phyloP scores from a whole-genome alignment of 176 grass and related monocot genomes.

The Triticum monococcum region DNA sequence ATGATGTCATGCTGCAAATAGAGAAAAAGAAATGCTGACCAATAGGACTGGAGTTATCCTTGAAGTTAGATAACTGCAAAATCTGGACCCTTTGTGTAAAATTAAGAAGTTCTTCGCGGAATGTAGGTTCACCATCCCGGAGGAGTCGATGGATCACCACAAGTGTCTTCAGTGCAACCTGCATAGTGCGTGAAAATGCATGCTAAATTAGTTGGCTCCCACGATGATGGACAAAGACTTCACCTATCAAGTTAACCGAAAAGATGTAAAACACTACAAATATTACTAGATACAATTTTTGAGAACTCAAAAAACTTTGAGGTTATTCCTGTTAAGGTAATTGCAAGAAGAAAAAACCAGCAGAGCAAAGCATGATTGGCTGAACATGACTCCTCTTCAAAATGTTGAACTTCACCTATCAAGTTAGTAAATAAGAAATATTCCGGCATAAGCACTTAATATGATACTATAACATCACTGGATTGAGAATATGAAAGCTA shows the following conservation, averaged over 20 bases:
- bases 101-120: slow-evolving; percentile 81
- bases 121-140: slow-evolving; percentile 83
- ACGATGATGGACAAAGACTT: not conserved
- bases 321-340: not conserved
- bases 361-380: not conserved
- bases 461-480: not conserved
- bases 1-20: not conserved
- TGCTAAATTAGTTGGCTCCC: slow-evolving; percentile 22
- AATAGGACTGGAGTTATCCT: slow-evolving; percentile 90
- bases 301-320: slow-evolving; percentile 1
- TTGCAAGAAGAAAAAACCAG: not conserved
- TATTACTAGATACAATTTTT: not conserved
- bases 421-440: not conserved
- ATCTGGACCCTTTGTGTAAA: slow-evolving; percentile 82
- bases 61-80: slow-evolving; percentile 94
- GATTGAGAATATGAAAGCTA: not conserved
- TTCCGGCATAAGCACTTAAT: not conserved
- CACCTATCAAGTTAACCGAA: not conserved
- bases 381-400: not conserved
- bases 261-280: slow-evolving; percentile 8
- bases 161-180: slow-evolving; percentile 92
- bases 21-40: slow-evolving; percentile 50
- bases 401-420: not conserved
- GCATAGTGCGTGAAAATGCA: slow-evolving; percentile 27
- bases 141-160: slow-evolving; percentile 96